Base-by-base conservation (phyloP, 768 basidiomycete genomes). In the Trametes cinnabarina region DNA sequence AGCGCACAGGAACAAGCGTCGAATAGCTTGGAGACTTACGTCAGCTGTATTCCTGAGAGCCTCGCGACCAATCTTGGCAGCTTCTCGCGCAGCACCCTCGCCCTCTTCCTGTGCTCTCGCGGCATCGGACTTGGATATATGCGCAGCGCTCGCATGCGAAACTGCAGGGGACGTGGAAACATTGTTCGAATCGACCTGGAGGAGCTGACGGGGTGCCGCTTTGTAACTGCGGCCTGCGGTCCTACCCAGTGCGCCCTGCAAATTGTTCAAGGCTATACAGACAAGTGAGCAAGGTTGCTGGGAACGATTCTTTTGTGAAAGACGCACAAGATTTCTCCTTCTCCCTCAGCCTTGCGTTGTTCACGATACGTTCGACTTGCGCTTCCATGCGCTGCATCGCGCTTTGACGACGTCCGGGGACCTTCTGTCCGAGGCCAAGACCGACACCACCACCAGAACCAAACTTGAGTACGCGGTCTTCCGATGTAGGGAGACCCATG, bases 291-390 rank as follows among this genome's bases (percentile, higher is more conserved):
- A 11, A 52, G 3, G 32, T 51, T 15, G 23, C 34, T 32, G 66
- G 81, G 15, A 4, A 4, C 4, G 7, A 26, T 4, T 43, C 6
- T 2, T 11, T n/a, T 1, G 11, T 4, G 9, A 7, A 30, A 41
- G 37, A 60, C 68, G 37, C 41, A 71, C 69, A 66, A 17, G 85
- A 86, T 68, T 94, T 92, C 67, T 93, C 91, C 72, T 87, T 91
- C 69, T 94, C 92, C 62, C 93, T 77, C 69, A 87, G 79, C 63
- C 92, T 83, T 0, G 94, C 91, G 69, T 91, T 94, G 65, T 86
- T 94, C 20, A 99, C 96, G 61, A 99, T 91, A 62, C 95, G 79
- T 75, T 98, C 96, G 15, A 99, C 95, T 70, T 99, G 97, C 53
- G 88, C 83, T 66, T 93, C 90, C 92, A 94, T 94, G 62, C 89